These are phyloP conservation scores for Boletus sp. DNA, from an alignment of 768 basidiomycete species.

Conservation along the genomic window DNA sequence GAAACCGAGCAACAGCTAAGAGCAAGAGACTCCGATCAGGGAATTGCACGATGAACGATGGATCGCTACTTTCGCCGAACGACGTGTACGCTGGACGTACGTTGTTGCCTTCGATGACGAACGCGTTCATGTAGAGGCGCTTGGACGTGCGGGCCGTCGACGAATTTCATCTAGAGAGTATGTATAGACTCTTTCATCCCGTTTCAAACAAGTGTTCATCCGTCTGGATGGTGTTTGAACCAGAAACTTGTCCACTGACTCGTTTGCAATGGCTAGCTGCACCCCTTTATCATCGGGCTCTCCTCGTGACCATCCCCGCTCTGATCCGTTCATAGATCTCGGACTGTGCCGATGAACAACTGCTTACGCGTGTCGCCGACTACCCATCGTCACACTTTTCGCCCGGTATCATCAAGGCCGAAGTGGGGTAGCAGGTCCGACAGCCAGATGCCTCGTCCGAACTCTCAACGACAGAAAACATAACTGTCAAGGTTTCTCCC, in stretches of 20 bases:
- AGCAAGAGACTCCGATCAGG: constrained; percentile 32
- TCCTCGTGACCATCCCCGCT: constrained; percentile 81
- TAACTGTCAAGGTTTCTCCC: constrained; percentile 73
- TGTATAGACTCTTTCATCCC: constrained; percentile 22
- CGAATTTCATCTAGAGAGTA: constrained; percentile 75
- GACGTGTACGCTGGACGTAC: constrained; percentile 25
- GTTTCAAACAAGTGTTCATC: neutral
- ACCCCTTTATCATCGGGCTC: constrained; percentile 85
- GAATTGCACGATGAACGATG: neutral
- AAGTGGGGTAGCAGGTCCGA: constrained; percentile 75
- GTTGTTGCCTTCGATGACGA: constrained; percentile 54
- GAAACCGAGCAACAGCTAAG: constrained; percentile 69
- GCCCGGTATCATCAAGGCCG: constrained; percentile 79
- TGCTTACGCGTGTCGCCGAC: constrained; percentile 68
- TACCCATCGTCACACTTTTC: constrained; percentile 88
- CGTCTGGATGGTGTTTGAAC: constrained; percentile 51
- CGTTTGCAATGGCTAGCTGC: constrained; percentile 71
- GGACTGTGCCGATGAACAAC: constrained; percentile 85
- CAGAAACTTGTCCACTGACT: constrained; percentile 46
- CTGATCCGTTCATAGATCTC: constrained; percentile 84
- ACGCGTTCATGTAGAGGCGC: constrained; percentile 68
- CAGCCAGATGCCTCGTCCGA: constrained; percentile 51
- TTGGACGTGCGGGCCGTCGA: constrained; percentile 85
- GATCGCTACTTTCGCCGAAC: neutral
- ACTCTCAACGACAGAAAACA: constrained; percentile 64